A percentile compares a stretch with the other conserved stretches of the same genome.
These are phyloP conservation scores for Botryotinia narcissicola DNA, from an alignment of 2,329 filamentous ascomycete genomes.

Conservation along the genomic window DNA sequence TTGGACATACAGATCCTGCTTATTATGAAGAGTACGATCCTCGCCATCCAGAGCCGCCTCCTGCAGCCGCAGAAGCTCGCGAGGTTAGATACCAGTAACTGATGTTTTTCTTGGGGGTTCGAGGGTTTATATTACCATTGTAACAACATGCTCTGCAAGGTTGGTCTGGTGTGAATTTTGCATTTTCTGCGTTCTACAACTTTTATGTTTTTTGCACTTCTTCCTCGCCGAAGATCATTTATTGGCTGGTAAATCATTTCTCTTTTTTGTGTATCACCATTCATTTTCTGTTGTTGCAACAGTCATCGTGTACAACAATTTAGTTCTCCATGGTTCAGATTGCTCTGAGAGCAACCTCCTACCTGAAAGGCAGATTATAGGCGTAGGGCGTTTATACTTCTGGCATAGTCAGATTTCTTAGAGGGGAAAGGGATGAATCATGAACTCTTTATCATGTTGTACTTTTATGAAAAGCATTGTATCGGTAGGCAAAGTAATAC, in stretches of 20 bases:
- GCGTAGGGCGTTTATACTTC: background rate
- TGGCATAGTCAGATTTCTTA: background rate
- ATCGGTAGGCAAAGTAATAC: slow-evolving; percentile 3
- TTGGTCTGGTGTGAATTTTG: slow-evolving; percentile 11
- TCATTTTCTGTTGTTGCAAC: background rate
- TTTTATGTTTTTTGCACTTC: background rate
- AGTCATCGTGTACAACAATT: background rate
- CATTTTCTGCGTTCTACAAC: background rate
- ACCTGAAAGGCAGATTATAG: slow-evolving; percentile 10
- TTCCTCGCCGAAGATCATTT: slow-evolving; percentile 5
- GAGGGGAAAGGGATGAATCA: background rate
- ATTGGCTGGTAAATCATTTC: slow-evolving; percentile 11
- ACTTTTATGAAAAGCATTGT: slow-evolving; percentile 5
- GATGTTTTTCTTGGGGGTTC: background rate
- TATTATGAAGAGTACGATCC: slow-evolving; percentile 48
- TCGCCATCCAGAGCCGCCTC: slow-evolving; percentile 40
- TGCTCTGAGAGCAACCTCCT: background rate
- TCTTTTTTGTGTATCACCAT: background rate
- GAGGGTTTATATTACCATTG: background rate
- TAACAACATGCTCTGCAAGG: slow-evolving; percentile 11
- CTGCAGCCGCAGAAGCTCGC: slow-evolving; percentile 24
- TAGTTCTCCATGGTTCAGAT: background rate
- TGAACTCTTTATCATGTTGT: background rate
- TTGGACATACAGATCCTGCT: slow-evolving; percentile 29
- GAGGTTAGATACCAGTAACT: slow-evolving; percentile 33